Evolutionary conservation across 148 eudicot species (phyloP), one percentile per base, ranked within the genome.

Genomic region (Camellia granthamiana): DNA sequence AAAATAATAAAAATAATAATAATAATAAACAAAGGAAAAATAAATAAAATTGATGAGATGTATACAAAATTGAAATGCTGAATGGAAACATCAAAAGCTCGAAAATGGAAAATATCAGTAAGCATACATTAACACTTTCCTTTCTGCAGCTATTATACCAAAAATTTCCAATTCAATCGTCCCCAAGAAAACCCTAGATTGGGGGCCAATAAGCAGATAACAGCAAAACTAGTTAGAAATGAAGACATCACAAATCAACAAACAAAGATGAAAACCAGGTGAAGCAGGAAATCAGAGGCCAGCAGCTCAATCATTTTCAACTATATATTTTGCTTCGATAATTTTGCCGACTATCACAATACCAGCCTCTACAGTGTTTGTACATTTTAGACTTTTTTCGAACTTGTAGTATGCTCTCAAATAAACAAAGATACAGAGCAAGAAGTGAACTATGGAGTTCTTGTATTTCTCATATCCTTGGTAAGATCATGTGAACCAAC

Each of bases 401-500:
- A 76, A 61, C 54, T 60, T 44, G 68, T 44, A 12, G 4, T 30
- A 30, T 30, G 38, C 38, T 16, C 61, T 30, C 66, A 12, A 61
- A 76, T 44, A 69, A 19, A 61, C 69, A 72, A 72, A 52, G 38
- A 52, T 52, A 51, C 44, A 52, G 56, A n/a, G 11, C 41, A 75
- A 60, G 9, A 30, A 30, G 38, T 30, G 38, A 19, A 12, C 42
- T 75, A 59, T 56, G 47, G 52, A 19, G 21, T 59, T 59, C 18
- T 9, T 75, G 52, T 63, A 6, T 52, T 77, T 59, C 60, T 81
- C 78, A 41, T 74, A 73, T 69, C 38, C 65, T 56, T 49, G 0
- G 13, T 42, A 63, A 21, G n/a, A 60, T 60, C 78, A 65, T 66
- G 66, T 65, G 70, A 59, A 73, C 66, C 84, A 30, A 30, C 38